Evolutionary conservation across 1,284 basidiomycete species (phyloP).

Genomic region (Fistulina hepatica): DNA sequence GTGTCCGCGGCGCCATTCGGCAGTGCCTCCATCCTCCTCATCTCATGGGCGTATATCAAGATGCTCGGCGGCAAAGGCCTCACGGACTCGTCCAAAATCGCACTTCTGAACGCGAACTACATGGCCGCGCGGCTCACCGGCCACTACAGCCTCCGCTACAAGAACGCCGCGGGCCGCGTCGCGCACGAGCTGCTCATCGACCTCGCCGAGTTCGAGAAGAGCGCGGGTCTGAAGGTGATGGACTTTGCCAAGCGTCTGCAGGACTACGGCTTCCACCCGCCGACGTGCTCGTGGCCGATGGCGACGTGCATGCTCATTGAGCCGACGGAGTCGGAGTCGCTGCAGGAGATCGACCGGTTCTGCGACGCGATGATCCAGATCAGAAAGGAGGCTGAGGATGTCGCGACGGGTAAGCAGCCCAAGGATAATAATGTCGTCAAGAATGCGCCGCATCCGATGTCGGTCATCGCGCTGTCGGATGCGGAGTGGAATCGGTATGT

Average conservation of each 20-base stretch:
- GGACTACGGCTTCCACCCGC: slow-evolving; percentile 86
- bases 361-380: slow-evolving; percentile 97
- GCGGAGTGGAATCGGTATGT: slow-evolving; percentile 75
- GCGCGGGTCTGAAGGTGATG: slow-evolving; percentile 80
- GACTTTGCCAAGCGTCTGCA: slow-evolving; percentile 92
- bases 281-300: slow-evolving; percentile 91
- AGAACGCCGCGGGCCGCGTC: slow-evolving; percentile 82
- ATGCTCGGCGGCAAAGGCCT: slow-evolving; percentile 94
- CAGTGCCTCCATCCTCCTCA: slow-evolving; percentile 89
- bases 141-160: slow-evolving; percentile 85
- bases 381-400: slow-evolving; percentile 82
- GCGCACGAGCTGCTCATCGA: slow-evolving; percentile 96
- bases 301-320: slow-evolving; percentile 92
- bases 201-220: slow-evolving; percentile 87
- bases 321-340: slow-evolving; percentile 87
- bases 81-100: slow-evolving; percentile 74
- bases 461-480: slow-evolving; percentile 57
- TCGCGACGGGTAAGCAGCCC: slow-evolving; percentile 77
- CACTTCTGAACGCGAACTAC: slow-evolving; percentile 94
- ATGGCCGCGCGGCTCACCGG: slow-evolving; percentile 82
- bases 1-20: slow-evolving; percentile 91
- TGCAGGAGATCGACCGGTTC: slow-evolving; percentile 89
- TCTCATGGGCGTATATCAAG: slow-evolving; percentile 97
- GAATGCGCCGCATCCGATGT: slow-evolving; percentile 88
- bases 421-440: slow-evolving; percentile 85